These are phyloP conservation scores for Batkoa obscura DNA, from an alignment of 371 early-diverging fungal species.

Conservation along the genomic window DNA sequence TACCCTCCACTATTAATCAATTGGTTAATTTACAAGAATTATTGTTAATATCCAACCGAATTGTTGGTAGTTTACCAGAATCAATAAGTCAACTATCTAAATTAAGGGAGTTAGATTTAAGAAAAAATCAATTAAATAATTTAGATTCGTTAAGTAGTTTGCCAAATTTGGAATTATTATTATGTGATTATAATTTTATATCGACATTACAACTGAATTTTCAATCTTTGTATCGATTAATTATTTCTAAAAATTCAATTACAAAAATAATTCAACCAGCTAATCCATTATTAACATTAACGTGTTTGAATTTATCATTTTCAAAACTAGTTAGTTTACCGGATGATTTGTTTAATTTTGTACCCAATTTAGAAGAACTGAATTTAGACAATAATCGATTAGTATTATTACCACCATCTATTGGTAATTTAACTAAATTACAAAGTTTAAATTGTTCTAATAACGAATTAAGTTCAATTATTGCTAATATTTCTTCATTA, in stretches of 20 bases:
- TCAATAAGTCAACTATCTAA: slow-evolving; percentile 33
- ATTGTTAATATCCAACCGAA: slow-evolving; percentile 47
- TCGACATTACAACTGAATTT: slow-evolving; percentile 21
- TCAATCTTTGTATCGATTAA: slow-evolving; percentile 17
- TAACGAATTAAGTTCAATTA: slow-evolving; percentile 40
- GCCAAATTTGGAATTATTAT: slow-evolving; percentile 34
- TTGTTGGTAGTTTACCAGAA: slow-evolving; percentile 44
- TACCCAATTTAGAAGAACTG: slow-evolving; percentile 32
- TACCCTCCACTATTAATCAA: slow-evolving; percentile 55
- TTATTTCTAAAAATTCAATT: slow-evolving; percentile 30
- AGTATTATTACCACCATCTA: slow-evolving; percentile 36
- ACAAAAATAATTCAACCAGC: slow-evolving; percentile 19
- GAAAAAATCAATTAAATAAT: slow-evolving; percentile 48
- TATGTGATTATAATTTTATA: slow-evolving; percentile 44
- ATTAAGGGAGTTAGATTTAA: slow-evolving; percentile 51
- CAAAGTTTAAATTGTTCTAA: slow-evolving; percentile 35
- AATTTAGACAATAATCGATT: slow-evolving; percentile 55
- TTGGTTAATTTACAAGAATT: slow-evolving; percentile 38
- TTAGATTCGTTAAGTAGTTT: slow-evolving; percentile 33
- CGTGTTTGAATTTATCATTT: slow-evolving; percentile 37
- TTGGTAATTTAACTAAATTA: slow-evolving; percentile 31
- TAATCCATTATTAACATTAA: slow-evolving; percentile 12
- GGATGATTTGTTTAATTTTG: slow-evolving; percentile 30
- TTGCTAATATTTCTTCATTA: slow-evolving; percentile 34
- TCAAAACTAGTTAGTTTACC: slow-evolving; percentile 50